Evolutionary conservation across 495 filamentous ascomycete species (phyloP).

Genomic region (Aspergillus wentii): DNA sequence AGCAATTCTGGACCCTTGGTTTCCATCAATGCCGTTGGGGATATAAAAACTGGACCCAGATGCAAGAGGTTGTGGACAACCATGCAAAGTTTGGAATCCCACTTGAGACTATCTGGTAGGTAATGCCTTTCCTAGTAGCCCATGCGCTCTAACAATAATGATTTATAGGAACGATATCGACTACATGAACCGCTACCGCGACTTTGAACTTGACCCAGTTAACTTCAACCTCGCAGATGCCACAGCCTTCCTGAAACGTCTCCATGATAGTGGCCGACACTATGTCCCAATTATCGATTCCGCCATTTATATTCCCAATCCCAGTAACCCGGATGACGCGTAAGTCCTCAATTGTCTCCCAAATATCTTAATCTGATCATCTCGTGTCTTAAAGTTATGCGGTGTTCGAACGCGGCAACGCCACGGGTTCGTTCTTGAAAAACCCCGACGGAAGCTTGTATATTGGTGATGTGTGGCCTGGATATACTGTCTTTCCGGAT

Average conservation of each 20-base stretch:
- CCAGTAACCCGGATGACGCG: constrained; percentile 65
- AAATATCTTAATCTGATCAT: no score
- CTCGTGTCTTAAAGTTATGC: constrained; percentile 48
- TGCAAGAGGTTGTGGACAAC: constrained; percentile 53
- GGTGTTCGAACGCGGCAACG: constrained; percentile 62
- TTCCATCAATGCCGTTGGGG: constrained; percentile 66
- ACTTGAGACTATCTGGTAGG: constrained; percentile 63
- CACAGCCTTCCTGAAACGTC: constrained; percentile 53
- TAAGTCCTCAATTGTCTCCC: no score
- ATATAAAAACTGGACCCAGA: constrained; percentile 53
- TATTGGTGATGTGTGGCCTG: constrained; percentile 60
- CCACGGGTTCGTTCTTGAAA: constrained; percentile 55
- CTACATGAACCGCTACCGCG: constrained; percentile 53
- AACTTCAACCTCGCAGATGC: constrained; percentile 46
- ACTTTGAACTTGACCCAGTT: constrained; percentile 53
- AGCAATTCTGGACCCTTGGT: constrained; percentile 58
- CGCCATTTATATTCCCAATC: constrained; percentile 74
- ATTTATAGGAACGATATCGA: constrained; percentile 50
- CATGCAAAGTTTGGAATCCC: constrained; percentile 58
- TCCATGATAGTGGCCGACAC: constrained; percentile 66
- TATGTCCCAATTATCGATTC: constrained; percentile 81
- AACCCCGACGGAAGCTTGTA: constrained; percentile 59
- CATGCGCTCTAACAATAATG: neutral
- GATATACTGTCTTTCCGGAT: constrained; percentile 60
- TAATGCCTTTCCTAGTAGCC: neutral